Percentiles rank a stretch among this genome's conserved stretches.
Evolutionary conservation across 495 filamentous ascomycete species (phyloP).

Genomic region (Mycothermus thermophilus): DNA sequence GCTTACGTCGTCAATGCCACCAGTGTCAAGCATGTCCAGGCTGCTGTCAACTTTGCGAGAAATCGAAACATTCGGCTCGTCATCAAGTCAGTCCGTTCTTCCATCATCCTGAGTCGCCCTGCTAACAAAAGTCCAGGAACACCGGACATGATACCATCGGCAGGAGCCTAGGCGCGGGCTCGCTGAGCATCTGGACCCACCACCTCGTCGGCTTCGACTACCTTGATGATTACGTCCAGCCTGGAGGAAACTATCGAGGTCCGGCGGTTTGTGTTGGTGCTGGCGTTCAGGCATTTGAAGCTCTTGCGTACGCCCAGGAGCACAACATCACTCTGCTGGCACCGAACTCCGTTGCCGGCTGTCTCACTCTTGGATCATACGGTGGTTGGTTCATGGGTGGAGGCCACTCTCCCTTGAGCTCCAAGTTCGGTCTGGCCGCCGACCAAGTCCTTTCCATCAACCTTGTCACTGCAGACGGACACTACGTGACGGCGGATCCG

Average conservation of each 20-base stretch:
- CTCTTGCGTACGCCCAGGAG: conserved; percentile 16
- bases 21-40: conserved; percentile 41
- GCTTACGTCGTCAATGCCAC: conserved; percentile 48
- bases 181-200: conserved; percentile 48
- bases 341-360: too few relatives aligned
- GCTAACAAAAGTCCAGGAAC: conserved; percentile 43
- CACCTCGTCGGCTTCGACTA: conserved; percentile 33
- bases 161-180: conserved; percentile 39
- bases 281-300: conserved; percentile 31
- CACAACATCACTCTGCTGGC: conserved; percentile 31
- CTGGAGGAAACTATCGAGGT: conserved; percentile 20
- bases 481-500: conserved; percentile 27
- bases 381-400: conserved; percentile 36
- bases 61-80: conserved; percentile 44
- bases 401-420: conserved; percentile 30
- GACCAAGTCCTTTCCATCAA: conserved; percentile 36
- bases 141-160: conserved; percentile 56
- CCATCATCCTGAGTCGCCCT: too few relatives aligned
- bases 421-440: conserved; percentile 32
- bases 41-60: conserved; percentile 48
- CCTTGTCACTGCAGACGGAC: conserved; percentile 35
- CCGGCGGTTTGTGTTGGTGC: conserved; percentile 28
- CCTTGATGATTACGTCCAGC: conserved; percentile 29
- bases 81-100: too few relatives aligned
- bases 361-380: conserved; percentile 21